Evolutionary conservation across 805 yeast species (phyloP).

Genomic region (Lachancea kluyveri): DNA sequence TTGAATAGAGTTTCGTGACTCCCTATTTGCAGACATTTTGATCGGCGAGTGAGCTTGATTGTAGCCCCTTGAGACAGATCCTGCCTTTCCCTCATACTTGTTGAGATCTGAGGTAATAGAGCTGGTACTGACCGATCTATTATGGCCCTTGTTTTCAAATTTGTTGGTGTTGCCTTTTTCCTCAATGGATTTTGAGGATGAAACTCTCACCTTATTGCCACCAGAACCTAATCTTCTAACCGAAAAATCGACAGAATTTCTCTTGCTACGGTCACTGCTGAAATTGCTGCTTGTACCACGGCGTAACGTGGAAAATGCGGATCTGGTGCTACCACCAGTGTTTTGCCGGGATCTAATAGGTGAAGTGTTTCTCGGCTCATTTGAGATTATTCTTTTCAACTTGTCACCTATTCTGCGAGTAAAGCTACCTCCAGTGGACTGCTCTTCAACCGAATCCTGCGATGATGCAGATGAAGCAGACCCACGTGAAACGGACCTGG

Average conservation of each 20-base stretch:
- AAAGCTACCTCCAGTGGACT: conserved; percentile 18
- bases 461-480: conserved; percentile 5
- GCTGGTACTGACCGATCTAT: conserved; percentile 3
- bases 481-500: conserved; percentile 1
- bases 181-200: conserved; percentile 7
- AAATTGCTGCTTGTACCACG: conserved; percentile 13
- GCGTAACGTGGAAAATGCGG: conserved; percentile 16
- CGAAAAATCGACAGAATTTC: conserved; percentile 2
- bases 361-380: conserved; percentile 15
- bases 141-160: conserved; percentile 1
- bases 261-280: conserved; percentile 7
- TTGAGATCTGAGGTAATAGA: conserved; percentile 11
- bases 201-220: conserved; percentile 2
- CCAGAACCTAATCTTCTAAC: neutral
- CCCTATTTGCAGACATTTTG: conserved; percentile 4
- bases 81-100: conserved; percentile 5
- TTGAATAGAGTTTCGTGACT: conserved; percentile 37
- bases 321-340: conserved; percentile 22
- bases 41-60: conserved; percentile 9
- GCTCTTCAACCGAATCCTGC: conserved; percentile 8
- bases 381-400: conserved; percentile 17
- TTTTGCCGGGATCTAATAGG: conserved; percentile 22
- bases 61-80: conserved; percentile 6
- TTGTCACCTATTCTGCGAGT: conserved; percentile 13
- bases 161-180: neutral